phyloP scores from a whole-genome alignment of 306 rosid genomes.

The Trifolium dubium region DNA sequence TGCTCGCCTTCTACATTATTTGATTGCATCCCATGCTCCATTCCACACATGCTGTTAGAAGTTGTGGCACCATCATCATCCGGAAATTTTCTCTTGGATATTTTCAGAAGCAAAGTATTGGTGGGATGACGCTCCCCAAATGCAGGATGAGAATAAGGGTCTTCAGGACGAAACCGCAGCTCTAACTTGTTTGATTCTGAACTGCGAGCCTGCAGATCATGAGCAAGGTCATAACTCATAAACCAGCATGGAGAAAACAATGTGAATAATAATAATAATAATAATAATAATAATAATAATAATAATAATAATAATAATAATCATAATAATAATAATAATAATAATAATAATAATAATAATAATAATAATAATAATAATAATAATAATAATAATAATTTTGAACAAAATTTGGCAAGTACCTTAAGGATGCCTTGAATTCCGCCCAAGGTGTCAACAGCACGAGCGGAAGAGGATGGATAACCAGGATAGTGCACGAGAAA shows the following conservation, averaged over 20 bases:
- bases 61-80: slow-evolving; percentile 35
- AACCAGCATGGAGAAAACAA: not conserved
- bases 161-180: slow-evolving; percentile 83
- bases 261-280: not conserved
- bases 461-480: slow-evolving; percentile 67
- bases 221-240: not conserved
- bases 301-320: no score
- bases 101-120: slow-evolving; percentile 68
- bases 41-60: slow-evolving; percentile 36
- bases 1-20: slow-evolving; percentile 38
- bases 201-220: slow-evolving; percentile 59
- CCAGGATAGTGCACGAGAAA: slow-evolving; percentile 79
- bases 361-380: no score
- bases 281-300: no score
- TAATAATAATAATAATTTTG: no score
- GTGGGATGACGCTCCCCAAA: slow-evolving; percentile 79
- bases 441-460: slow-evolving; percentile 70
- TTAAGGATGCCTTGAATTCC: slow-evolving; percentile 67
- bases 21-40: slow-evolving; percentile 42
- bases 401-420: slow-evolving; percentile 14
- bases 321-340: not conserved
- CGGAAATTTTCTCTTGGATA: slow-evolving; percentile 52
- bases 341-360: no score
- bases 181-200: slow-evolving; percentile 66
- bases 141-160: slow-evolving; percentile 86